These are phyloP conservation scores for Letharia lupina DNA, from an alignment of 495 filamentous ascomycete genomes.

Conservation along the genomic window DNA sequence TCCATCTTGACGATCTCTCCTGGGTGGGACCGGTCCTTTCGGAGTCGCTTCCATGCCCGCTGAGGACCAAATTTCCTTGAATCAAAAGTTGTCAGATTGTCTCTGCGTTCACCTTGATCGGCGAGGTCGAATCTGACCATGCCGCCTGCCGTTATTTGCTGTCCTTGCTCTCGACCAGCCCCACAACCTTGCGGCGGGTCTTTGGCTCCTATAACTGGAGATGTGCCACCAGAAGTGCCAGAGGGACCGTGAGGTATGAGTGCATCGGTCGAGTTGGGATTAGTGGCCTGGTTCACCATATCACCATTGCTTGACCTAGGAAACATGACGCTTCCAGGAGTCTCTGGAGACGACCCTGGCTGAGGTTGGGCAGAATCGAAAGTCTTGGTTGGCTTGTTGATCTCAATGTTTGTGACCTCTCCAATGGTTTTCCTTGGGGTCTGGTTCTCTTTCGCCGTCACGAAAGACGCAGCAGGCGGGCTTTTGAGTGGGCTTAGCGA, in stretches of 20 bases:
- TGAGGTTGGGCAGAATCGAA: neutral
- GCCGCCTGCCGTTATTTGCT: conserved; percentile 16
- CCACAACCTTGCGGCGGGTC: neutral
- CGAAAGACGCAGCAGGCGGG: conserved; percentile 12
- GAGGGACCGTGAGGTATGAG: conserved; percentile 2
- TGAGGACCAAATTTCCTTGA: conserved; percentile 33
- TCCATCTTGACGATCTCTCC: conserved; percentile 68
- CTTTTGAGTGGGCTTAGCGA: conserved; percentile 3
- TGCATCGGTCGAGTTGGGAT: conserved; percentile 12
- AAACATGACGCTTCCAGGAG: neutral
- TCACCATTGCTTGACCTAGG: conserved; percentile 7
- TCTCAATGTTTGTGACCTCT: neutral
- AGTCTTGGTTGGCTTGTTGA: neutral
- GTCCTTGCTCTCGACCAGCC: neutral
- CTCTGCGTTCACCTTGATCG: conserved; percentile 36
- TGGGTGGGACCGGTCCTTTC: conserved; percentile 39
- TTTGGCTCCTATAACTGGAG: neutral
- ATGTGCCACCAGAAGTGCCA: neutral
- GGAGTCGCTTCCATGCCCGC: conserved; percentile 35
- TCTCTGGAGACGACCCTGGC: conserved; percentile 5
- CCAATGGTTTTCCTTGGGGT: neutral
- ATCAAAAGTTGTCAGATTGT: conserved; percentile 30
- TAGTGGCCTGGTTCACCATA: neutral
- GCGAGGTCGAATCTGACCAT: conserved; percentile 40
- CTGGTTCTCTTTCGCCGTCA: conserved; percentile 14